Conservation (phyloP, 257 asterid genomes). For the Eustoma russellianum region DNA sequence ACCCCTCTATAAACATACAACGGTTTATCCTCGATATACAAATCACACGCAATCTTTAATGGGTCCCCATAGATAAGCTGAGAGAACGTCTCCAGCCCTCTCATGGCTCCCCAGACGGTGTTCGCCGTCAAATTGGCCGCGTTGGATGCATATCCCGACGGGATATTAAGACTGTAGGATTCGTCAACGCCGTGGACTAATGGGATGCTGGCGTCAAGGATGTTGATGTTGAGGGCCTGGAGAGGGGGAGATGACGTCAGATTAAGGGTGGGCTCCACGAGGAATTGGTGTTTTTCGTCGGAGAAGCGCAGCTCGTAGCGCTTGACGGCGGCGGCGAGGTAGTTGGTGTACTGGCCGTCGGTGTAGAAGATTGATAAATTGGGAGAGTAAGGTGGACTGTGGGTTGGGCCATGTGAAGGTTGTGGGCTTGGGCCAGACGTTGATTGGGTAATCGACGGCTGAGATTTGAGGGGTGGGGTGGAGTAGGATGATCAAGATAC, state of each 20-base stretch:
- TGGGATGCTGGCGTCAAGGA: conserved; percentile 36
- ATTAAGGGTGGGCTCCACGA: conserved; percentile 42
- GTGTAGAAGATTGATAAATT: conserved; percentile 42
- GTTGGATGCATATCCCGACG: conserved; percentile 14
- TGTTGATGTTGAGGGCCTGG: conserved; percentile 22
- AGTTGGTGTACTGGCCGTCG: conserved; percentile 33
- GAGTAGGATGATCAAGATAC: not conserved
- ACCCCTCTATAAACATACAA: conserved; percentile 64
- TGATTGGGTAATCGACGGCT: conserved; percentile 51
- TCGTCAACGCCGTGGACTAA: conserved; percentile 68
- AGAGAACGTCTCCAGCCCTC: conserved; percentile 81
- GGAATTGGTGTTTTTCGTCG: conserved; percentile 43
- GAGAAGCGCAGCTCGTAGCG: conserved; percentile 47
- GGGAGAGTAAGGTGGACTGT: conserved; percentile 39
- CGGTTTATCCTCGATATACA: conserved; percentile 54
- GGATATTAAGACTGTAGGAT: conserved; percentile 56
- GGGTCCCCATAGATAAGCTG: conserved; percentile 59
- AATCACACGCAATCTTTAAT: conserved; percentile 37
- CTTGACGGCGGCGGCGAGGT: conserved; percentile 47
- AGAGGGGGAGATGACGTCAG: conserved; percentile 40
- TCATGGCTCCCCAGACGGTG: conserved; percentile 89
- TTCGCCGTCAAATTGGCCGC: conserved; percentile 35
- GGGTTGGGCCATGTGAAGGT: conserved; percentile 59
- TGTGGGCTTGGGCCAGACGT: conserved; percentile 92
- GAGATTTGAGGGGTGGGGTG: conserved; percentile 21